phyloP scores from a whole-genome alignment of 805 yeast genomes.

The Lipomyces sp. region DNA sequence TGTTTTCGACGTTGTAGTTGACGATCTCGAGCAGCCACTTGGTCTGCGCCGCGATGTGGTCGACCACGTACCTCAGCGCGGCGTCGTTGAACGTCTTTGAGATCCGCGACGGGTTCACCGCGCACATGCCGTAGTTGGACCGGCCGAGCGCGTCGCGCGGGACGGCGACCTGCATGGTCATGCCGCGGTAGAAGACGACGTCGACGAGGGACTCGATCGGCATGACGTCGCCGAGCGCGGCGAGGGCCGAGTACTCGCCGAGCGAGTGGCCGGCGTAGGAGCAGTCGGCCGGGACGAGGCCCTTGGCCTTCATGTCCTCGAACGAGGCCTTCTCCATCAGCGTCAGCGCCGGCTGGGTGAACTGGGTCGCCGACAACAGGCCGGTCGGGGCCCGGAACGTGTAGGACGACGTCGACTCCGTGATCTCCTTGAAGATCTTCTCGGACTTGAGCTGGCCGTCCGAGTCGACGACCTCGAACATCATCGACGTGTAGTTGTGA shows the following conservation, averaged over 20 bases:
- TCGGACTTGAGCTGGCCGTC: conserved; percentile 83
- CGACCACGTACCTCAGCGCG: conserved; percentile 91
- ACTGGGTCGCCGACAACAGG: conserved; percentile 94
- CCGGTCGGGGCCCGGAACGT: conserved; percentile 94
- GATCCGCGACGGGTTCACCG: conserved; percentile 94
- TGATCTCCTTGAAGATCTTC: conserved; percentile 91
- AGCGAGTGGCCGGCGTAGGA: conserved; percentile 99
- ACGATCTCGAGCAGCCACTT: conserved; percentile 96
- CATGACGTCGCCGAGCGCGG: conserved; percentile 97
- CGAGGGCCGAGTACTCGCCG: conserved; percentile 97
- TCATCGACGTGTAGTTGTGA: conserved; percentile 93
- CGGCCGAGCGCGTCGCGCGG: conserved; percentile 94
- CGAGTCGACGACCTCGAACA: conserved; percentile 89
- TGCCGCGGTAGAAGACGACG: conserved; percentile 86
- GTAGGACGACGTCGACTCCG: conserved; percentile 72
- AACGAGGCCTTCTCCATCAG: conserved; percentile 98
- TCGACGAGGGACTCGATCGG: conserved; percentile 70
- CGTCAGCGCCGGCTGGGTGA: conserved; percentile 98
- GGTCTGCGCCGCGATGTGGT: conserved; percentile 77
- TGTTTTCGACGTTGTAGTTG: conserved; percentile 96
- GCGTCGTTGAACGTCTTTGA: conserved; percentile 85
- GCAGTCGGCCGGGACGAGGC: conserved; percentile 87
- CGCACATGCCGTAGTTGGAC: conserved; percentile 99
- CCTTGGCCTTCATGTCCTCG: conserved; percentile 95
- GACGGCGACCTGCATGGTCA: conserved; percentile 99